Percentiles rank a stretch among this genome's conserved stretches.
phyloP scores from a whole-genome alignment of 805 yeast species.

The Kluyveromyces starmeri region DNA sequence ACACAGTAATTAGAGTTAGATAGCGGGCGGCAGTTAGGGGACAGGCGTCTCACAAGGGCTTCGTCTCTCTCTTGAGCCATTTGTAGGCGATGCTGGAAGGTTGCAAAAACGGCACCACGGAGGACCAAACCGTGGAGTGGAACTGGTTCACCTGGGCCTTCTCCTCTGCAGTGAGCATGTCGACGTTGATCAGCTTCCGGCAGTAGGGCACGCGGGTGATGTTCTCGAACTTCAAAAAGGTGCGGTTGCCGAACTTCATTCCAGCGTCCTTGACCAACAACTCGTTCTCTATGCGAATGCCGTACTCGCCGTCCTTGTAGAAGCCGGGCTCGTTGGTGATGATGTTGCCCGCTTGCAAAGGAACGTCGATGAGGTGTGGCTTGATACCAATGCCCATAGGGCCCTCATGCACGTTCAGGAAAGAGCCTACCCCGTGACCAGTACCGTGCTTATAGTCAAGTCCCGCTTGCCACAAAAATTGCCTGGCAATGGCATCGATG shows the following conservation, averaged over 20 bases:
- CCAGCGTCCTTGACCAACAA: conserved; percentile 42
- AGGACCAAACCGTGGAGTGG: conserved; percentile 48
- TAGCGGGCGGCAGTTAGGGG: too few relatives aligned
- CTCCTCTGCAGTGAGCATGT: conserved; percentile 52
- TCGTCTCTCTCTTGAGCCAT: conserved; percentile 63
- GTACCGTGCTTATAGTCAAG: conserved; percentile 90
- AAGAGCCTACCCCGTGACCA: conserved; percentile 95
- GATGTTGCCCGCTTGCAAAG: conserved; percentile 59
- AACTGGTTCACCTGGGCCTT: conserved; percentile 59
- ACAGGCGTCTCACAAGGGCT: conserved; percentile 8
- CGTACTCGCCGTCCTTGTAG: conserved; percentile 83
- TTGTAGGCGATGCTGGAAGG: conserved; percentile 50
- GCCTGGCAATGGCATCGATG: conserved; percentile 78
- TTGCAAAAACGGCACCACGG: conserved; percentile 41
- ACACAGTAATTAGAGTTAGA: too few relatives aligned
- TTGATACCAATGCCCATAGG: conserved; percentile 73
- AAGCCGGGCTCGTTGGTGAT: conserved; percentile 92
- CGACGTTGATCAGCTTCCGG: conserved; percentile 55
- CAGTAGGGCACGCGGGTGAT: conserved; percentile 83
- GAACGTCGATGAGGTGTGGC: conserved; percentile 39
- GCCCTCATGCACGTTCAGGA: conserved; percentile 87
- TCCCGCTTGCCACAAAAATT: conserved; percentile 73
- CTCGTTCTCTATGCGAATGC: conserved; percentile 84
- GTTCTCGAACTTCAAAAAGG: conserved; percentile 68
- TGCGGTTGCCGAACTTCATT: conserved; percentile 44